A percentile compares a stretch with the other conserved stretches of the same genome.
Conservation (phyloP, 371 early-diverging fungal species). For the Dichotomocladium elegans region DNA sequence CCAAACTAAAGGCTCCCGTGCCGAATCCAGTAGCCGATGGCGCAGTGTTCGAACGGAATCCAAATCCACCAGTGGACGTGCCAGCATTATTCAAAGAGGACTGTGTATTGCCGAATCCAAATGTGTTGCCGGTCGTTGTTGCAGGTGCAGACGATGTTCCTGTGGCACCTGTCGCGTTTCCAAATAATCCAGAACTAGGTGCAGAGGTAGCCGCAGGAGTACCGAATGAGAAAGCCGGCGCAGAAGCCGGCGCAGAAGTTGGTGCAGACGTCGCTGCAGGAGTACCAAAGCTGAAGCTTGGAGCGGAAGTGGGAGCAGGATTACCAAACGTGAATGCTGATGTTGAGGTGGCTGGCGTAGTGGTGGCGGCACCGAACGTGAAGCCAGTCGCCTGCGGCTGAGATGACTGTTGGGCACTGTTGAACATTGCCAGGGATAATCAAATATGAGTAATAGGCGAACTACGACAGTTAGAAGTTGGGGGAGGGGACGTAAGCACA, state of each 20-base stretch:
- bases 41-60: constrained; percentile 5
- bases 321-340: neutral
- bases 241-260: constrained; percentile 10
- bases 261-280: constrained; percentile 11
- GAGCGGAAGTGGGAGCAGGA: neutral
- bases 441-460: no score
- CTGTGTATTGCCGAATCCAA: constrained; percentile 4
- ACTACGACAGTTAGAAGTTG: no score
- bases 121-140: constrained; percentile 3
- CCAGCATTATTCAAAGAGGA: no score
- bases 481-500: no score
- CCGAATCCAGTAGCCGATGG: constrained; percentile 5
- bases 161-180: neutral
- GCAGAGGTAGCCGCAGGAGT: constrained; percentile 4
- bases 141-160: neutral
- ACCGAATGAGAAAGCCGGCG: constrained; percentile 5
- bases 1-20: neutral
- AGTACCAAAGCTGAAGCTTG: constrained; percentile 20
- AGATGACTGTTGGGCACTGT: neutral
- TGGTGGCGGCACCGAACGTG: constrained; percentile 3
- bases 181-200: constrained; percentile 15
- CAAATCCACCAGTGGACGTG: constrained; percentile 12
- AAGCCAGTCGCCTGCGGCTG: neutral
- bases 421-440: neutral
- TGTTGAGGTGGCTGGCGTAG: neutral